Base-by-base conservation (phyloP, 2,329 filamentous ascomycete genomes). In the Thelonectria rubi region DNA sequence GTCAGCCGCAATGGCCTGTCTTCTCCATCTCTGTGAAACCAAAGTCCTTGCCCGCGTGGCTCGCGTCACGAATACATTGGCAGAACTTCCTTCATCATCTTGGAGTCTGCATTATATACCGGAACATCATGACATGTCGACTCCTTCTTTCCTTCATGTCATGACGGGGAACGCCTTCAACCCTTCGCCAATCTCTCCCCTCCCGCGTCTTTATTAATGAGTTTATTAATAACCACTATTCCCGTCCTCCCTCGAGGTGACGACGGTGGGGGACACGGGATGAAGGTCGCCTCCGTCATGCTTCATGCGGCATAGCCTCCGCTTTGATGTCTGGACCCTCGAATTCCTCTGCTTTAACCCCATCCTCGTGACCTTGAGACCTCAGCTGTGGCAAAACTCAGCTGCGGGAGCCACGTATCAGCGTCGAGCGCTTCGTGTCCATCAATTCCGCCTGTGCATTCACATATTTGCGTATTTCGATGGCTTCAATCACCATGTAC, bases 1-100 rank as follows among this genome's bases (percentile, higher is more conserved):
- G 50, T 59, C 57, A 55, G 50, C 18, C 18, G 57, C 50, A 45
- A 37, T 47, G 51, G 18, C 43, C 30, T 40, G 51, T 24, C 34
- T 47, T 60, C 39, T 55, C 52, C 40, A 55, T 60, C 26, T 43
- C 58, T 55, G 59, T 58, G 45, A 62, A 54, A 54, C 53, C 32
- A 49, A 14, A 39, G 32, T 8, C 34, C 26, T 24, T 48, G 18
- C 15, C 32, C 18, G 21, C 43, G 46, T 39, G 47, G 21, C 51
- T 50, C 55, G 47, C 47, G 53, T 49, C 7, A 7, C 24, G 24
- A 24, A 24, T 50, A 40, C 51, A 45, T 51, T 42, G 51, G 42
- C 58, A 60, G 9, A 34, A 34, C 32, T 34, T 34, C 32, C 10
- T 14, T 7, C 32, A 34, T 34, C 32, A n/a, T n/a, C n/a, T n/a